phyloP scores from a whole-genome alignment of 148 eudicot genomes.

The Rhododendron griersonianum region DNA sequence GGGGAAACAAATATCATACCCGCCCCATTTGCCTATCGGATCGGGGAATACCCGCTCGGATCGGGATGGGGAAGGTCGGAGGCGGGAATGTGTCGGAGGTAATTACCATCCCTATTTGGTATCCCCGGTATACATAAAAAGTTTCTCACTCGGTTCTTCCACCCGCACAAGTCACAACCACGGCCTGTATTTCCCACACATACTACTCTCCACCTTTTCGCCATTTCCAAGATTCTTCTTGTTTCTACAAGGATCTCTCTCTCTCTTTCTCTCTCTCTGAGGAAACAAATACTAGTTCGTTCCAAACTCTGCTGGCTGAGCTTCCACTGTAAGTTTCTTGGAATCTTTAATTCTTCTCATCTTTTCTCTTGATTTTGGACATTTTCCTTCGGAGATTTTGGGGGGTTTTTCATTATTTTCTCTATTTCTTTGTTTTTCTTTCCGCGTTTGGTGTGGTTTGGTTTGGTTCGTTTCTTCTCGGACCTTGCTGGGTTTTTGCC shows the following conservation, averaged over 20 bases:
- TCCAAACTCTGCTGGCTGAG: not conserved
- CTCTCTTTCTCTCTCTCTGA: not conserved
- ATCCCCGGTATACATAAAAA: too few relatives aligned
- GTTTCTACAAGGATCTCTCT: not conserved
- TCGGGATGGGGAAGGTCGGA: too few relatives aligned
- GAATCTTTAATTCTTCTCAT: not conserved
- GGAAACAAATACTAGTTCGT: not conserved
- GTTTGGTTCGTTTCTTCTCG: not conserved
- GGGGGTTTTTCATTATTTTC: not conserved
- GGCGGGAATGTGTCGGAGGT: too few relatives aligned
- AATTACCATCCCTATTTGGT: too few relatives aligned
- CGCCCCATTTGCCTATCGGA: too few relatives aligned
- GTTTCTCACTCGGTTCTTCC: not conserved
- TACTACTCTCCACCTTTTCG: not conserved
- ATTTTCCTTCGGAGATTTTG: not conserved
- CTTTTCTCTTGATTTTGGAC: not conserved
- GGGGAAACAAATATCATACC: too few relatives aligned
- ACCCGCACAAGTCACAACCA: not conserved
- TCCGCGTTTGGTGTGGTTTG: too few relatives aligned
- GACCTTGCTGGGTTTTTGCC: not conserved
- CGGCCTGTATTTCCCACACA: too few relatives aligned
- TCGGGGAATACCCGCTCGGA: too few relatives aligned
- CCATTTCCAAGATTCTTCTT: not conserved
- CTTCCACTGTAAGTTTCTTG: slow-evolving; percentile 5
- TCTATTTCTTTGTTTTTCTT: not conserved